A percentile compares a stretch with the other conserved stretches of the same genome.
Conservation (phyloP, 2,329 filamentous ascomycete genomes). For the Fusarium albidum region DNA sequence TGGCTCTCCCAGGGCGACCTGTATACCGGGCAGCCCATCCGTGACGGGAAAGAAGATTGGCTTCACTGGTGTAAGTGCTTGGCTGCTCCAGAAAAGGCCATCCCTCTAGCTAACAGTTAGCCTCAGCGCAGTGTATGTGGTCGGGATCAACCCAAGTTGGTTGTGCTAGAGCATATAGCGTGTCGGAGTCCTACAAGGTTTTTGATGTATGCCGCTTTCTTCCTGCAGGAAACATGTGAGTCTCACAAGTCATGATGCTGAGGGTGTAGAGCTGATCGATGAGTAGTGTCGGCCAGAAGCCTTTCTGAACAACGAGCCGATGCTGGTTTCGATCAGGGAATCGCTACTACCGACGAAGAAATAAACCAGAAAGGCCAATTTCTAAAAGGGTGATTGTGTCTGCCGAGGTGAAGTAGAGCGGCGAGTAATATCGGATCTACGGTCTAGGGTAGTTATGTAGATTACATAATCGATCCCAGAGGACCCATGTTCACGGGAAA, state of each 20-base stretch:
- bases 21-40: constrained; percentile 43
- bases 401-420: too few relatives aligned
- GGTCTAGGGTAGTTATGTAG: constrained; percentile 23
- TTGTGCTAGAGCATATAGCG: constrained; percentile 44
- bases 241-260: background rate
- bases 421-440: background rate
- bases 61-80: constrained; percentile 47
- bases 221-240: constrained; percentile 48
- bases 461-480: constrained; percentile 33
- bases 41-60: constrained; percentile 45
- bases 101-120: constrained; percentile 15
- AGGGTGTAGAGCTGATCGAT: background rate
- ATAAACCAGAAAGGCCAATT: too few relatives aligned
- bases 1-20: constrained; percentile 45
- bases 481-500: constrained; percentile 30
- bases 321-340: too few relatives aligned
- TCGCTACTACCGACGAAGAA: too few relatives aligned
- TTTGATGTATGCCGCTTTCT: constrained; percentile 47
- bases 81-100: background rate
- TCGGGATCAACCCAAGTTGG: constrained; percentile 44
- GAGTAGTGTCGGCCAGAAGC: constrained; percentile 42
- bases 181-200: constrained; percentile 44
- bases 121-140: constrained; percentile 49
- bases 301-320: constrained; percentile 27
- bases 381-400: too few relatives aligned